Evolutionary conservation across 805 yeast species (phyloP), one percentile per base, ranked within the genome.

Genomic region (Zygosaccharomyces kombuchaensis): DNA sequence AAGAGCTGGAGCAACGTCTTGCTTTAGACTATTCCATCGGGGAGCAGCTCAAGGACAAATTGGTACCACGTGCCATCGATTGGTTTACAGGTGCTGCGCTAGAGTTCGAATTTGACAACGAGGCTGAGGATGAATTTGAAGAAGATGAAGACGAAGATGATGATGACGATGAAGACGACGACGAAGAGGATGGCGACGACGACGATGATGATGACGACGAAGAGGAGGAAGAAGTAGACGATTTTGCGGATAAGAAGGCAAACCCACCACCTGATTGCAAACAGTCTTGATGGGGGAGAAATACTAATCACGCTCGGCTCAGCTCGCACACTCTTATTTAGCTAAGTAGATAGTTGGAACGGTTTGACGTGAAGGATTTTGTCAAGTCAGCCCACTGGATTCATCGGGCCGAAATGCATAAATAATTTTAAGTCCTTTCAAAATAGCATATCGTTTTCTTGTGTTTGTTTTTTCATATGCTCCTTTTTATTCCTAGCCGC

Each of bases 61-160:
- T 93, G 63, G 83, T 93, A 52, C 97, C 98, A 52, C 82, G 96
- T 64, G 98, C 98, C 43, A 78, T 93, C 59, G 98, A 91, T 67
- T 93, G 99, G 98, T 93, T 89, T 68, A 91, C 99, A 8, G 99
- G 99, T 39, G 88, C 88, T 54, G 99, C 99, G 19, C 76, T 91
- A 48, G 95, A 86, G 46, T 86, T 78, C 62, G 84, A 78, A 54
- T 79, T 73, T 40, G 73, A 70, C 50, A 77, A 76, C 27, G 87
- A 76, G 13, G 82, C 77, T 10, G 88, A 76, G 8, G 87, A 77
- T 13, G 79, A 72, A 16, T 83, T 75, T 2, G 83, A 75, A 3
- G 82, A 76, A 9, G 81, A 71, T 2, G 81, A 72, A 6, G 86
- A 77, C 12, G 86, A 75, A 1, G 87, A 78, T 68, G 47, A 82